phyloP scores from a whole-genome alignment of 176 grass and related monocot genomes.

The Lolium rigidum region DNA sequence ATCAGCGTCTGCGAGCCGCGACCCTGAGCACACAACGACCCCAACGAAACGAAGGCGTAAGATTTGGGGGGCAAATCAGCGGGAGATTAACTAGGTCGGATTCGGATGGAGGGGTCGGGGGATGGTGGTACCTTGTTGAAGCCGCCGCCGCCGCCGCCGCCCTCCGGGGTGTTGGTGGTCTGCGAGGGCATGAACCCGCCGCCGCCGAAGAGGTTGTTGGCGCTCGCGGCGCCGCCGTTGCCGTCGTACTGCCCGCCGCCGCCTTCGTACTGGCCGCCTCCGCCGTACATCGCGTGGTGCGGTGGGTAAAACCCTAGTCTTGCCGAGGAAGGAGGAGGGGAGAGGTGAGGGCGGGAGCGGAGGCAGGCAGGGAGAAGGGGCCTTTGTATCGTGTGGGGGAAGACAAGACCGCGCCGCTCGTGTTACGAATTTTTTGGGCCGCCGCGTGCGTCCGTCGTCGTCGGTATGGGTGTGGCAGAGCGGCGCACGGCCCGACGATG shows the following conservation, averaged over 20 bases:
- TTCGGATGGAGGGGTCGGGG: not conserved
- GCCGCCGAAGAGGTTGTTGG: slow-evolving; percentile 69
- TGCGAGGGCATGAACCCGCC: slow-evolving; percentile 97
- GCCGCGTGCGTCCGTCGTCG: not conserved
- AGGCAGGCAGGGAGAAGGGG: not conserved
- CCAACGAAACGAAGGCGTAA: not conserved
- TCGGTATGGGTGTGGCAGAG: not conserved
- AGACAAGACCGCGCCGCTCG: not conserved
- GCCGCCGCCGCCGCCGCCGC: slow-evolving; percentile 36
- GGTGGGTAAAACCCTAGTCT: slow-evolving; percentile 11
- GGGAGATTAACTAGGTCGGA: not conserved
- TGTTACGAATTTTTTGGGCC: not conserved
- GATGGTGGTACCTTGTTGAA: slow-evolving; percentile 56
- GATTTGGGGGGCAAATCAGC: not conserved
- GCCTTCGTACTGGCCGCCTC: not conserved
- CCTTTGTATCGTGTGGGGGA: not conserved
- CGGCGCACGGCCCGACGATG: not conserved
- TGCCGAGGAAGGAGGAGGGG: slow-evolving; percentile 17
- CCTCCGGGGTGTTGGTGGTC: slow-evolving; percentile 61
- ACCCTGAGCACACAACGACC: slow-evolving; percentile 36
- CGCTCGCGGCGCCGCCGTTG: slow-evolving; percentile 22
- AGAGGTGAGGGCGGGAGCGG: slow-evolving; percentile 4
- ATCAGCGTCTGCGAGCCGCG: slow-evolving; percentile 61
- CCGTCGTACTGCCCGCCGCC: not conserved
- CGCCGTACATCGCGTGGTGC: not conserved